Conservation (phyloP, 2,329 filamentous ascomycete genomes). For the Trichoderma atrobrunneum region DNA sequence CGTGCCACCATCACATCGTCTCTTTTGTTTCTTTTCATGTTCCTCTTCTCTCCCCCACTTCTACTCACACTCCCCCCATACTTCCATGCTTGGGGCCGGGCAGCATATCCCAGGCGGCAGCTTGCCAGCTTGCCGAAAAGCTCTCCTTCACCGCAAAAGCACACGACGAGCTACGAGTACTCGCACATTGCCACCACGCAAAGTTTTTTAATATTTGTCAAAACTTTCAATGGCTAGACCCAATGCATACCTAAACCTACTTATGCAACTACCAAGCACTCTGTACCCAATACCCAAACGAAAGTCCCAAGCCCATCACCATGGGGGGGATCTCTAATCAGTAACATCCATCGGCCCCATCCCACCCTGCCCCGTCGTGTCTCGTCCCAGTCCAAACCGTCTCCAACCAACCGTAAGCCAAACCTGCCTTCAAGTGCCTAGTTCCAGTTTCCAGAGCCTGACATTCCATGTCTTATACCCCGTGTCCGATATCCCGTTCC, state of each 20-base stretch:
- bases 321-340: not conserved
- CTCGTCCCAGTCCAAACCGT: not conserved
- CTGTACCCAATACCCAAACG: not conserved
- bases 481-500: not conserved
- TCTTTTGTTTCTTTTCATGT: not conserved
- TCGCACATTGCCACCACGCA: not conserved
- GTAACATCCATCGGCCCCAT: not conserved
- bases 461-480: slow-evolving; percentile 8
- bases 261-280: not conserved
- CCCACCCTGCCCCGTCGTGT: not conserved
- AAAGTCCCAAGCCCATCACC: not conserved
- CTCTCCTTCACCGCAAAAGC: slow-evolving; percentile 10
- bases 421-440: not conserved
- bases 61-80: not conserved
- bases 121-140: not conserved
- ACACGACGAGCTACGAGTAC: not conserved
- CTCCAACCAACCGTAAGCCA: slow-evolving; percentile 1
- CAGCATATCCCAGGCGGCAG: not conserved
- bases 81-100: not conserved
- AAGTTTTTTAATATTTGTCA: not conserved
- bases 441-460: not conserved
- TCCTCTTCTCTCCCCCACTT: not conserved
- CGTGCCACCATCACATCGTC: not conserved
- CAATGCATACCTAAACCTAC: not conserved
- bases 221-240: not conserved